Percentiles rank a stretch among this genome's conserved stretches.
Conservation (phyloP, 768 basidiomycete species). For the Fistulinella prunicolor region DNA sequence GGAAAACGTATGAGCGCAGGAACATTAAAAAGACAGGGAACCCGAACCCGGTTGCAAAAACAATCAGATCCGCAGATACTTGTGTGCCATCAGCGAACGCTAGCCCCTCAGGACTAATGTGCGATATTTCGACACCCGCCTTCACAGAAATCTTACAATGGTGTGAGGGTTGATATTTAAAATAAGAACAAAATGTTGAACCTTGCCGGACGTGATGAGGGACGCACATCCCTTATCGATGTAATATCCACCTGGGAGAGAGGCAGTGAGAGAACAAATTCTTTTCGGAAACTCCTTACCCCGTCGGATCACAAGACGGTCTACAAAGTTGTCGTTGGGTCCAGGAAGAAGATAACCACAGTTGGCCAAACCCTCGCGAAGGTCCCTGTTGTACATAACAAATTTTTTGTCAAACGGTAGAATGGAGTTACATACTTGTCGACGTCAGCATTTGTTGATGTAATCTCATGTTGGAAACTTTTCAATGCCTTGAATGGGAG, state of each 20-base stretch:
- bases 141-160: background rate
- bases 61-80: background rate
- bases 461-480: background rate
- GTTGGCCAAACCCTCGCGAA: background rate
- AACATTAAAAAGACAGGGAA: background rate
- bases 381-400: background rate
- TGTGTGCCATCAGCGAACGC: background rate
- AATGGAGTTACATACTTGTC: background rate
- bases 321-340: background rate
- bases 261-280: background rate
- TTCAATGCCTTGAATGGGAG: constrained; percentile 3
- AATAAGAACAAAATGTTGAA: background rate
- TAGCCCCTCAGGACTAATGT: background rate
- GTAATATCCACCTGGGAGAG: background rate
- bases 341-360: background rate
- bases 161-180: background rate
- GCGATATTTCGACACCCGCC: background rate
- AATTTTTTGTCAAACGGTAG: background rate
- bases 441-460: background rate
- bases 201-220: background rate
- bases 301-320: background rate
- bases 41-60: background rate
- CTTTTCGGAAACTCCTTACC: background rate
- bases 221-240: background rate
- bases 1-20: background rate